Conservation (phyloP, 2,329 filamentous ascomycete genomes). For the Exophiala sp. region DNA sequence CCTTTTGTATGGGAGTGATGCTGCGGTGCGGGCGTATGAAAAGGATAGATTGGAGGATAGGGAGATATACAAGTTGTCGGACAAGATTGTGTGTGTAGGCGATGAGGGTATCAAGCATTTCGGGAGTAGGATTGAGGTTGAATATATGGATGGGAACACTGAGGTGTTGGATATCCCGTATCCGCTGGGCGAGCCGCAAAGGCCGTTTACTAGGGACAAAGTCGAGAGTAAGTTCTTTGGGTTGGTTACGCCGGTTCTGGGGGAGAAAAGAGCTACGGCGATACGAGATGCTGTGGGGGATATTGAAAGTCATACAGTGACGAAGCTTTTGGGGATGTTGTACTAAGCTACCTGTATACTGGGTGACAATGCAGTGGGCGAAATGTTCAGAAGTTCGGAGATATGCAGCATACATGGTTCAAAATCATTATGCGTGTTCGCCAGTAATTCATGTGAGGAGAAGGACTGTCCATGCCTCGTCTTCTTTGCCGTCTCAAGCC, state of each 20-base stretch:
- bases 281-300: slow-evolving; percentile 27
- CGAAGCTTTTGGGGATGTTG: slow-evolving; percentile 16
- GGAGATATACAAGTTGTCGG: slow-evolving; percentile 16
- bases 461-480: background rate
- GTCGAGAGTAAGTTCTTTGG: slow-evolving; percentile 26
- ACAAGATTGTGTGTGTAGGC: slow-evolving; percentile 22
- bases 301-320: slow-evolving; percentile 21
- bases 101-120: slow-evolving; percentile 19
- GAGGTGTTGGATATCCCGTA: slow-evolving; percentile 20
- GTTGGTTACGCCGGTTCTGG: slow-evolving; percentile 17
- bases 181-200: slow-evolving; percentile 25
- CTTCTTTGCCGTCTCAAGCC: background rate
- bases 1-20: slow-evolving; percentile 22
- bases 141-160: slow-evolving; percentile 19
- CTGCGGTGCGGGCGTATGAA: slow-evolving; percentile 17
- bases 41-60: slow-evolving; percentile 14
- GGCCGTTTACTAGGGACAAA: slow-evolving; percentile 24
- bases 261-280: slow-evolving; percentile 6
- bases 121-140: slow-evolving; percentile 17
- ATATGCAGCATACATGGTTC: too few species aligned
- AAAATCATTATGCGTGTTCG: too few species aligned
- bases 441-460: too few species aligned
- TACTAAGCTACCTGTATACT: background rate
- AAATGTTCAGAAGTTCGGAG: too few species aligned
- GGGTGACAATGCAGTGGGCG: too few species aligned